Evolutionary conservation across 176 grass and related monocot genomes (phyloP).

Genomic region (Carex littledalei): DNA sequence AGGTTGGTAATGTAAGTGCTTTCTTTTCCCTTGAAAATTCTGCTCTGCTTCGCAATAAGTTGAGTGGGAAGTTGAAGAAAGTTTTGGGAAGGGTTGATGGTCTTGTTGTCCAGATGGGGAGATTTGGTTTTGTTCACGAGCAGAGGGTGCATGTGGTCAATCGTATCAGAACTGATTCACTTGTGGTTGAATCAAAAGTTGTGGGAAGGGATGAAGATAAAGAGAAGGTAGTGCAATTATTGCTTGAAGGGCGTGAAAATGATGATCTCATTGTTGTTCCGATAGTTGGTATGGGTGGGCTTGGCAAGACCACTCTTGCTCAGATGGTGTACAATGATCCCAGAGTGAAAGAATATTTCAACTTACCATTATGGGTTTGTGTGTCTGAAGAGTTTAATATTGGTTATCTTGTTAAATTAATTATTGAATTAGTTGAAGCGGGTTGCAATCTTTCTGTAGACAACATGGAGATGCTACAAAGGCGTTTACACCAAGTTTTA

Average conservation of each 20-base stretch:
- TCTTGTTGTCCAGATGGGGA: neutral
- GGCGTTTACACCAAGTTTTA: neutral
- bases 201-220: slow-evolving; percentile 28
- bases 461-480: neutral
- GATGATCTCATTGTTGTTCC: slow-evolving; percentile 22
- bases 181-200: slow-evolving; percentile 16
- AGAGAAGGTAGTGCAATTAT: slow-evolving; percentile 9
- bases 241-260: neutral
- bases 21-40: neutral
- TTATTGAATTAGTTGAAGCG: neutral
- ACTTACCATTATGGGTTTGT: slow-evolving; percentile 31
- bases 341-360: slow-evolving; percentile 12
- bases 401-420: neutral
- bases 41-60: slow-evolving; percentile 2
- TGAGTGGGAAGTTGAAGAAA: slow-evolving; percentile 12
- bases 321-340: slow-evolving; percentile 34
- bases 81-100: slow-evolving; percentile 7
- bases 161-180: neutral
- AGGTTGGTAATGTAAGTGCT: neutral
- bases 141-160: neutral
- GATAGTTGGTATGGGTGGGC: slow-evolving; percentile 38
- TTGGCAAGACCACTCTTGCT: slow-evolving; percentile 37
- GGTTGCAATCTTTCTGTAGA: neutral
- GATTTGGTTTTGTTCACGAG: neutral
- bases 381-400: slow-evolving; percentile 25